These are phyloP conservation scores for Alternaria rosae DNA, from an alignment of 2,329 filamentous ascomycete species.

Conservation along the genomic window DNA sequence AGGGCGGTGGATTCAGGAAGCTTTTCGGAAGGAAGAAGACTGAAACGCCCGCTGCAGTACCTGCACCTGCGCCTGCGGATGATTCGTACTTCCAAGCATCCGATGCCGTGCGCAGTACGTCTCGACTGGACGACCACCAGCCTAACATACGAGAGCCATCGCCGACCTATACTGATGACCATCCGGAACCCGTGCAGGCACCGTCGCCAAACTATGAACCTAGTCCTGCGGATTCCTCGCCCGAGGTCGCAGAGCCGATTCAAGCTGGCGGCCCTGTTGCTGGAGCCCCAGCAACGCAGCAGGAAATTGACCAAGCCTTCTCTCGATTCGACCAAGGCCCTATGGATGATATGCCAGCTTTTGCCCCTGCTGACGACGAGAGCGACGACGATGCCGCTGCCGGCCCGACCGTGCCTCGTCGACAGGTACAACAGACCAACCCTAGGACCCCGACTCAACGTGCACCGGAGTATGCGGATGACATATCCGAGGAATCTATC, in stretches of 20 bases:
- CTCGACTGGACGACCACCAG: conserved; percentile 33
- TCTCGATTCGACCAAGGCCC: conserved; percentile 87
- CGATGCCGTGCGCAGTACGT: conserved; percentile 34
- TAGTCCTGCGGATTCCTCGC: conserved; percentile 35
- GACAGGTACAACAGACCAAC: conserved; percentile 24
- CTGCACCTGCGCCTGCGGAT: conserved; percentile 28
- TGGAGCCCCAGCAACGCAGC: conserved; percentile 66
- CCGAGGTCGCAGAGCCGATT: conserved; percentile 21
- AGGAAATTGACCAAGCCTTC: conserved; percentile 68
- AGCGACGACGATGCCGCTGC: conserved; percentile 39
- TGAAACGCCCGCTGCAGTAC: conserved; percentile 23
- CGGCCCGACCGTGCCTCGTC: conserved; percentile 35
- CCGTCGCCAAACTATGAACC: conserved; percentile 36
- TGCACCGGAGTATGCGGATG: conserved; percentile 34
- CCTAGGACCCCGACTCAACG: conserved; percentile 29
- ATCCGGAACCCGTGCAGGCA: conserved; percentile 27
- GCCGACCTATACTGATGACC: conserved; percentile 29
- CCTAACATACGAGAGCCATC: conserved; percentile 36
- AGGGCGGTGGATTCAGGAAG: conserved; percentile 50
- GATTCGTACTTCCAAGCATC: conserved; percentile 26
- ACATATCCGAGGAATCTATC: conserved; percentile 53
- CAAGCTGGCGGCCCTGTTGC: conserved; percentile 60
- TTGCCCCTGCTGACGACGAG: conserved; percentile 64
- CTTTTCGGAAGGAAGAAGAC: conserved; percentile 51
- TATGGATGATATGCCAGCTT: conserved; percentile 83